Conservation (phyloP, 129 eudicot species). For the Flaveria bidentis region DNA sequence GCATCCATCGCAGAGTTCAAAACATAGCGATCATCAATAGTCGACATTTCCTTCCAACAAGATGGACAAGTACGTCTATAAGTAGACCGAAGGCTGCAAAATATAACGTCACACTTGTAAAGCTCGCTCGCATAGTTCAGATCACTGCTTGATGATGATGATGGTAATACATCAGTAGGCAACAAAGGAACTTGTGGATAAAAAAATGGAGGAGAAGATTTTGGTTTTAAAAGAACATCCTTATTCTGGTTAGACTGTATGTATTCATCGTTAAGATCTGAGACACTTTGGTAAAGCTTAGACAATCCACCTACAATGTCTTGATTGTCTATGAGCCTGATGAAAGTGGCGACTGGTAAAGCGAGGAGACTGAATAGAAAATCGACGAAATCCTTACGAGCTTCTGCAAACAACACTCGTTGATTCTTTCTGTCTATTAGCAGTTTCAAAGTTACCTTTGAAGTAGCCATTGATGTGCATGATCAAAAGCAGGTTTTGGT, state of each 20-base stretch:
- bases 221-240: background rate
- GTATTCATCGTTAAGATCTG: constrained; percentile 3
- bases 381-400: constrained; percentile 20
- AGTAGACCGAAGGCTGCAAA: background rate
- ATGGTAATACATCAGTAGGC: background rate
- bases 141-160: background rate
- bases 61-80: background rate
- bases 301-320: background rate
- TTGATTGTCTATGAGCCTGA: background rate
- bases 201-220: background rate
- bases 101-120: background rate
- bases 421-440: constrained; percentile 9
- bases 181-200: background rate
- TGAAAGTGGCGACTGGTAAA: constrained; percentile 15
- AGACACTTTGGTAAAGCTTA: constrained; percentile 18
- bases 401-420: constrained; percentile 27
- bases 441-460: constrained; percentile 20
- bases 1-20: background rate
- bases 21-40: background rate
- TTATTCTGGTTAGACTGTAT: constrained; percentile 5
- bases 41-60: background rate
- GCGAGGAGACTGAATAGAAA: constrained; percentile 11
- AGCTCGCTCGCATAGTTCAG: no score
- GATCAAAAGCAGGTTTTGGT: background rate
- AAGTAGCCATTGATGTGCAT: constrained; percentile 20